Percentiles rank a stretch among this genome's conserved stretches.
Evolutionary conservation across 2,329 filamentous ascomycete species (phyloP).

Genomic region (Cladosporium sp.): DNA sequence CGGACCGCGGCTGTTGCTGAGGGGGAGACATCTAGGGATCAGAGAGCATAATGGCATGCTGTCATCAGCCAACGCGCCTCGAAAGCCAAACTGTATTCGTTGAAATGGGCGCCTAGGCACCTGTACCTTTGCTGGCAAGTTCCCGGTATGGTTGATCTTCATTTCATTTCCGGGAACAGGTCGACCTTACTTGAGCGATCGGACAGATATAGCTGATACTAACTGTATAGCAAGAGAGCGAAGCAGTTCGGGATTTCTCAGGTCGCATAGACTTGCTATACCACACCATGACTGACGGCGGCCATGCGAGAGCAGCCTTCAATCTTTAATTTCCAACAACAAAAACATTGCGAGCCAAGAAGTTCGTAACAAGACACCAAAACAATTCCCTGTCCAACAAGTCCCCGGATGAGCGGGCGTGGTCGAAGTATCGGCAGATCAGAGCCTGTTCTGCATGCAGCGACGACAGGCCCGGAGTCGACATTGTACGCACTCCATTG

Average conservation of each 20-base stretch:
- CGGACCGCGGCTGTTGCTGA: background rate
- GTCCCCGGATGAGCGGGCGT: background rate
- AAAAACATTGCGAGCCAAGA: background rate
- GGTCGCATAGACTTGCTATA: background rate
- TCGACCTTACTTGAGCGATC: background rate
- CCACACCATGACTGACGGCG: background rate
- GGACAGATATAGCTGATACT: background rate
- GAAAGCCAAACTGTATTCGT: background rate
- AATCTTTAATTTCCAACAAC: background rate
- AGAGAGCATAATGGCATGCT: background rate
- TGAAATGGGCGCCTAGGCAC: background rate
- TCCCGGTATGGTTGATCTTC: background rate
- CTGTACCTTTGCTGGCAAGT: background rate
- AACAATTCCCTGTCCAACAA: background rate
- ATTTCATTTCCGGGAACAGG: background rate
- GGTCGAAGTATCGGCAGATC: background rate
- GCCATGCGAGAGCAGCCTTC: background rate
- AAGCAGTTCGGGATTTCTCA: background rate
- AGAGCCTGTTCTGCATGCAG: constrained; percentile 49
- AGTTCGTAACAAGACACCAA: background rate
- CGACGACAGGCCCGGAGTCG: constrained; percentile 46
- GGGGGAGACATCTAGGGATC: background rate
- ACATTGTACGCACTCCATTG: constrained; percentile 46
- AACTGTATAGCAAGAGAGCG: background rate
- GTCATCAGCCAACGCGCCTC: background rate